Evolutionary conservation across 2,329 filamentous ascomycete species (phyloP).

Genomic region (Drechslera avenae): DNA sequence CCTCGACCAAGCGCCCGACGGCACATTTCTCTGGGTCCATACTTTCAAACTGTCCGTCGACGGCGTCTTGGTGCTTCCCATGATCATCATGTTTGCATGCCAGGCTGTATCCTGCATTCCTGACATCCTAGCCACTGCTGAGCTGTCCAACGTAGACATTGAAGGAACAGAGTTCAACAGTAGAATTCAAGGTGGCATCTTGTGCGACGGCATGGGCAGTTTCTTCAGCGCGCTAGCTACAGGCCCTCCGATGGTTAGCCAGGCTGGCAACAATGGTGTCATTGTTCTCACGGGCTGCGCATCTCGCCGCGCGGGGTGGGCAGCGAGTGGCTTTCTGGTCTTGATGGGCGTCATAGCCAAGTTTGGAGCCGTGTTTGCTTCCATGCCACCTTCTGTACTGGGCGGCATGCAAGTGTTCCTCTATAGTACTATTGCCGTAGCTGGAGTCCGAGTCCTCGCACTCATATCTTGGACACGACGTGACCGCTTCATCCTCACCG

Average conservation of each 20-base stretch:
- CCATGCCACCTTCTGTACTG: constrained; percentile 48
- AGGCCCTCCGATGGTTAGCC: constrained; percentile 36
- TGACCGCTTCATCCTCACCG: constrained; percentile 36
- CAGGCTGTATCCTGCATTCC: constrained; percentile 47
- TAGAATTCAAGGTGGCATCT: constrained; percentile 33
- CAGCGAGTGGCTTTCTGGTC: constrained; percentile 33
- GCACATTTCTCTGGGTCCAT: constrained; percentile 35
- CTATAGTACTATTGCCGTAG: constrained; percentile 36
- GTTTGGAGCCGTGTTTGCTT: constrained; percentile 37
- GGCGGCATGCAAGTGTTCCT: constrained; percentile 53
- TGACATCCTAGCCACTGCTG: constrained; percentile 37
- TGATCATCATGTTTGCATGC: constrained; percentile 40
- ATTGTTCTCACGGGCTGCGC: constrained; percentile 36
- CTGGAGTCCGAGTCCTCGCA: constrained; percentile 34
- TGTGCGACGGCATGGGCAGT: constrained; percentile 36
- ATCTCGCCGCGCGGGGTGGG: constrained; percentile 36
- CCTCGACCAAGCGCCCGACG: constrained; percentile 26
- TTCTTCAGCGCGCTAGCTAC: constrained; percentile 36
- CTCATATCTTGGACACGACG: constrained; percentile 35
- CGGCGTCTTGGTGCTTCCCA: constrained; percentile 31
- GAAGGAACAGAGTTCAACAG: constrained; percentile 37
- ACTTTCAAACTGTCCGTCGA: constrained; percentile 39
- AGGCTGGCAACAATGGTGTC: constrained; percentile 39
- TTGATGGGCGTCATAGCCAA: constrained; percentile 38
- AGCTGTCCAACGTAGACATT: constrained; percentile 33